phyloP scores from a whole-genome alignment of 1,139 yeast genomes.

The Kazachstania sp. region DNA sequence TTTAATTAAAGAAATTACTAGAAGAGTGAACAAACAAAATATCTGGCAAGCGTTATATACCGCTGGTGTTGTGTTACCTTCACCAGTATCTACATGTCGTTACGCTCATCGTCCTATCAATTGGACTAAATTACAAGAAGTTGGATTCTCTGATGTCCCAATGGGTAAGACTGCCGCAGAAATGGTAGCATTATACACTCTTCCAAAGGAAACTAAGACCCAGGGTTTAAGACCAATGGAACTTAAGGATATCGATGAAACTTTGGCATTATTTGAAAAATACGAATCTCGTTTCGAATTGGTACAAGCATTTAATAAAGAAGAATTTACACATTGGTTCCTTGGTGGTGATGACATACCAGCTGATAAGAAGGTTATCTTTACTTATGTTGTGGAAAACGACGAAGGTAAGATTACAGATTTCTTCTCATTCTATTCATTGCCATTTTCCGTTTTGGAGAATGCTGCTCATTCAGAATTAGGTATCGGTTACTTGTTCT shows the following conservation, averaged over 20 bases:
- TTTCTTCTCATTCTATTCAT: constrained; percentile 77
- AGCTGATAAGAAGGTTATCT: constrained; percentile 45
- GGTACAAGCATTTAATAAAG: constrained; percentile 56
- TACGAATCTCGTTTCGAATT: constrained; percentile 68
- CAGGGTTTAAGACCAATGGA: constrained; percentile 60
- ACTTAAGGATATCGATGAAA: constrained; percentile 54
- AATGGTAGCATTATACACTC: constrained; percentile 71
- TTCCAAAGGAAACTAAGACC: constrained; percentile 52
- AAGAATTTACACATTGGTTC: constrained; percentile 79
- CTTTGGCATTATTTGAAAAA: constrained; percentile 46
- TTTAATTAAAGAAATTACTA: constrained; percentile 84
- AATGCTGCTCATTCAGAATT: constrained; percentile 57
- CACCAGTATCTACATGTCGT: constrained; percentile 84
- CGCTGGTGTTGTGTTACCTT: constrained; percentile 84
- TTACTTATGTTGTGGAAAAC: constrained; percentile 70
- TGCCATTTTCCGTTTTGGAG: constrained; percentile 79
- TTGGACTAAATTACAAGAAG: constrained; percentile 84
- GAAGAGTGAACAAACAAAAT: constrained; percentile 74
- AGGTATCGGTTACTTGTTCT: constrained; percentile 82
- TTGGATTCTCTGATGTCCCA: constrained; percentile 80
- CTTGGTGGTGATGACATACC: constrained; percentile 35
- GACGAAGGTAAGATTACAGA: constrained; percentile 62
- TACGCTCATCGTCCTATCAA: constrained; percentile 91
- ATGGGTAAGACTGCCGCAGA: constrained; percentile 64
- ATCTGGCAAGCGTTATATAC: constrained; percentile 97